A percentile compares a stretch with the other conserved stretches of the same genome.
Conservation (phyloP, 371 early-diverging fungal species). For the Smittium mucronatum region DNA sequence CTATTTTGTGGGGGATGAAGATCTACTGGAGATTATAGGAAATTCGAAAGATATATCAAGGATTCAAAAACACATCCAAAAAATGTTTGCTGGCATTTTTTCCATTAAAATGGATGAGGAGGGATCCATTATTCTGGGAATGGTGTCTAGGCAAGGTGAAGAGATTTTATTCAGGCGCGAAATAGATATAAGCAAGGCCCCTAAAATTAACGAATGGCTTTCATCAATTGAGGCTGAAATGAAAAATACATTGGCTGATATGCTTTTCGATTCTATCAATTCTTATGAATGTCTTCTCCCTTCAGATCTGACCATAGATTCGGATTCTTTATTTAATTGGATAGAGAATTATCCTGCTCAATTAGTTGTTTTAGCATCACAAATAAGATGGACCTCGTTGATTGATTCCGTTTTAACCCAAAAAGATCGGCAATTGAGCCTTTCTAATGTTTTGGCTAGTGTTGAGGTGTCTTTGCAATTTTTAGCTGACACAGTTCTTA, state of each 20-base stretch:
- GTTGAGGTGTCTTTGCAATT: conserved; percentile 66
- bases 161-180: conserved; percentile 63
- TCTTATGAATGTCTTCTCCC: conserved; percentile 14
- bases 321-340: conserved; percentile 62
- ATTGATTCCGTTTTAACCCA: conserved; percentile 57
- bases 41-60: conserved; percentile 90
- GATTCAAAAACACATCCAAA: conserved; percentile 95
- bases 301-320: conserved; percentile 31
- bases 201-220: conserved; percentile 95
- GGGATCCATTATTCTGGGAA: conserved; percentile 53
- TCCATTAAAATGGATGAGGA: conserved; percentile 71
- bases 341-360: conserved; percentile 85
- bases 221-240: conserved; percentile 87
- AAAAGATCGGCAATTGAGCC: conserved; percentile 13
- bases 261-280: conserved; percentile 54
- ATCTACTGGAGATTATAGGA: conserved; percentile 96
- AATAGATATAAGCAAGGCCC: conserved; percentile 65
- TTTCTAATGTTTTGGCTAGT: conserved; percentile 40
- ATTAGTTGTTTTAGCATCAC: conserved; percentile 79
- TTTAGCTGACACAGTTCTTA: conserved; percentile 84
- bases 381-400: conserved; percentile 78
- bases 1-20: conserved; percentile 99
- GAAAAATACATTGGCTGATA: conserved; percentile 65
- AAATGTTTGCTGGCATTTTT: conserved; percentile 97
- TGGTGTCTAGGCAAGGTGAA: conserved; percentile 91